phyloP scores from a whole-genome alignment of 176 grass and related monocot genomes.

The Dendrocalamus sinicus region DNA sequence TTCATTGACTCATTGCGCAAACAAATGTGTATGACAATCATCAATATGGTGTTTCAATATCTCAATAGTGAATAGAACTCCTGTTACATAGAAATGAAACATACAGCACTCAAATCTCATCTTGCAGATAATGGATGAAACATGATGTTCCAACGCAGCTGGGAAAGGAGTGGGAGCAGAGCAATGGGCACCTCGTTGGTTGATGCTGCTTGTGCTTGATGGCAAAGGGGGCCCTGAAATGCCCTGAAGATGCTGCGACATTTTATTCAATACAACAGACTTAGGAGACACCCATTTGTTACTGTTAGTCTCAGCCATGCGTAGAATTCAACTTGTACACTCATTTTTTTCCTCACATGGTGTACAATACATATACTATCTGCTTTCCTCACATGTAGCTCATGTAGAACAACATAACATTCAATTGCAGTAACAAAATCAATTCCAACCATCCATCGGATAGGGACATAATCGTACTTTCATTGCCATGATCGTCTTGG shows the following conservation, averaged over 20 bases:
- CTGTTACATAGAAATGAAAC: not conserved
- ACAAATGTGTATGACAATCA: not conserved
- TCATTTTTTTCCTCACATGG: constrained; percentile 3
- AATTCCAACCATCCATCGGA: no score
- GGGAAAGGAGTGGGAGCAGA: not conserved
- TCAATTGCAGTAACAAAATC: not conserved
- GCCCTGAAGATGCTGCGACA: constrained; percentile 29
- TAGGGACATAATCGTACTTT: no score
- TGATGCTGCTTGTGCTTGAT: constrained; percentile 15
- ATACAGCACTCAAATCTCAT: not conserved
- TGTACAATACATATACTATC: constrained; percentile 34
- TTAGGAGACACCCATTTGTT: constrained; percentile 41
- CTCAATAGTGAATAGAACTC: not conserved
- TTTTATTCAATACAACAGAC: constrained; percentile 41
- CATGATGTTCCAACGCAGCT: not conserved
- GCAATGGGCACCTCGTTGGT: not conserved
- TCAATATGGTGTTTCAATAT: not conserved
- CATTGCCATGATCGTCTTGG: no score
- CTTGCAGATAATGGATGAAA: constrained; percentile 42
- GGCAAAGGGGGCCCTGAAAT: not conserved
- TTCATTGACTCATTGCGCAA: not conserved
- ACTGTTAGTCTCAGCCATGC: constrained; percentile 29
- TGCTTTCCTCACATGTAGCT: not conserved
- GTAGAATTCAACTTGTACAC: constrained; percentile 40
- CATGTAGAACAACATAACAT: constrained; percentile 27